These are phyloP conservation scores for Capsella bursapastoris DNA, from an alignment of 345 rosid species.

Conservation along the genomic window DNA sequence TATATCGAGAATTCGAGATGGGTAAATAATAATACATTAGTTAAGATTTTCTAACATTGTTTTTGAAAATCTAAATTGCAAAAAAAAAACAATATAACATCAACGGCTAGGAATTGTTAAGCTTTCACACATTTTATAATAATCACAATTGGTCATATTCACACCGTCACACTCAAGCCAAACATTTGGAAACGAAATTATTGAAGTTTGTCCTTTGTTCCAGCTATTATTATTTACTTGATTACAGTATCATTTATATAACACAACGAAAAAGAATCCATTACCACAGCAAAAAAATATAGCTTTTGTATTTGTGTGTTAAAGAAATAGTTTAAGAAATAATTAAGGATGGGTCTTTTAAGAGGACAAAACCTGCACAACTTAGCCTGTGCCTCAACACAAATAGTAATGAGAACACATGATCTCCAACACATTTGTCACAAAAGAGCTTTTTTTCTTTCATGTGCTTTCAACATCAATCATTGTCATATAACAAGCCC, in stretches of 20 bases:
- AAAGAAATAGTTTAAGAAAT: neutral
- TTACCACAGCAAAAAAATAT: neutral
- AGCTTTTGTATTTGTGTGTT: conserved; percentile 10
- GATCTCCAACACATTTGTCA: conserved; percentile 33
- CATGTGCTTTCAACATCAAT: conserved; percentile 38
- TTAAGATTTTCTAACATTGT: neutral
- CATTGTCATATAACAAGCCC: conserved; percentile 15
- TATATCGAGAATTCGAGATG: conserved; percentile 3
- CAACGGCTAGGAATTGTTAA: conserved; percentile 11
- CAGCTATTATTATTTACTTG: conserved; percentile 6
- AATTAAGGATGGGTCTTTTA: conserved; percentile 17
- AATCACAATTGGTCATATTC: conserved; percentile 23
- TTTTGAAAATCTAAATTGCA: neutral
- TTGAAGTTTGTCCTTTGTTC: conserved; percentile 26
- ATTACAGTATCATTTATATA: conserved; percentile 11
- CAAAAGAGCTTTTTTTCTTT: conserved; percentile 16
- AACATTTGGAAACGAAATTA: conserved; percentile 15
- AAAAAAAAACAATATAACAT: neutral
- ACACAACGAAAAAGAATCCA: neutral
- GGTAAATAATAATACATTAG: neutral
- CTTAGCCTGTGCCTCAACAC: conserved; percentile 34
- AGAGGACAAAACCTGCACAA: conserved; percentile 26
- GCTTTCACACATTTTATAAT: neutral
- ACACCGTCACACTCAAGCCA: conserved; percentile 36
- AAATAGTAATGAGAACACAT: conserved; percentile 37